Evolutionary conservation across 169 alveolate species (phyloP).

Genomic region (Eimeria acervulina): DNA sequence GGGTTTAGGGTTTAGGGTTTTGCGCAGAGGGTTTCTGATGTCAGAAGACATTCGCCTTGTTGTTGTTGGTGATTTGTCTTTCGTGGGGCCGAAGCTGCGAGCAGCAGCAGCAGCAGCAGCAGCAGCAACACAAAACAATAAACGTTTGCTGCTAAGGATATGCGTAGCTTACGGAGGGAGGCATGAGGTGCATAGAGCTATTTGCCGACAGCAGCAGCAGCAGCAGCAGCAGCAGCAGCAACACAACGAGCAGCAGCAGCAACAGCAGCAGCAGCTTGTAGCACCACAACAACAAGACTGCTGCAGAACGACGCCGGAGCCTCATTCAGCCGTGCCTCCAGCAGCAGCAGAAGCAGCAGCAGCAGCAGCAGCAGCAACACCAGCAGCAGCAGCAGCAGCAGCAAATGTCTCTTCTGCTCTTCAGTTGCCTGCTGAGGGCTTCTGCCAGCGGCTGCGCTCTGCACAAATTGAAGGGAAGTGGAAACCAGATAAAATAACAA

Average conservation of each 20-base stretch:
- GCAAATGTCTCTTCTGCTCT: not conserved
- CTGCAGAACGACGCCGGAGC: not conserved
- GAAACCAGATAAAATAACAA: not conserved
- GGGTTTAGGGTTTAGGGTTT: not conserved
- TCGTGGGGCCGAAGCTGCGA: slow-evolving; percentile 1
- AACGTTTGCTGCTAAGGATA: not conserved
- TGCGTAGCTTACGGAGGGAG: slow-evolving; percentile 63
- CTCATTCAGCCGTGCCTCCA: not conserved
- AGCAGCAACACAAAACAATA: not conserved
- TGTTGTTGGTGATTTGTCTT: slow-evolving; percentile 57
- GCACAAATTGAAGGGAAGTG: not conserved
- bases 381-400: slow-evolving; percentile 5
- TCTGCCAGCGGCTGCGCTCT: not conserved
- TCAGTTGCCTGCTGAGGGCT: not conserved
- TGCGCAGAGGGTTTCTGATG: slow-evolving; percentile 42
- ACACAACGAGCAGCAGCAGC: not conserved
- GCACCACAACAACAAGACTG: not conserved
- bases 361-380: not conserved
- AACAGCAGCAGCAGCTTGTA: too few species aligned
- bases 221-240: too few species aligned
- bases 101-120: slow-evolving; percentile 37
- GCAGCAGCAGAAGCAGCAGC: not conserved
- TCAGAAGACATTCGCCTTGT: slow-evolving; percentile 35
- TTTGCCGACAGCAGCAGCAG: not conserved
- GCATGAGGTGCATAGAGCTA: not conserved